A percentile compares a stretch with the other conserved stretches of the same genome.
Evolutionary conservation across 768 basidiomycete genomes (phyloP).

Genomic region (Pholiota molesta): DNA sequence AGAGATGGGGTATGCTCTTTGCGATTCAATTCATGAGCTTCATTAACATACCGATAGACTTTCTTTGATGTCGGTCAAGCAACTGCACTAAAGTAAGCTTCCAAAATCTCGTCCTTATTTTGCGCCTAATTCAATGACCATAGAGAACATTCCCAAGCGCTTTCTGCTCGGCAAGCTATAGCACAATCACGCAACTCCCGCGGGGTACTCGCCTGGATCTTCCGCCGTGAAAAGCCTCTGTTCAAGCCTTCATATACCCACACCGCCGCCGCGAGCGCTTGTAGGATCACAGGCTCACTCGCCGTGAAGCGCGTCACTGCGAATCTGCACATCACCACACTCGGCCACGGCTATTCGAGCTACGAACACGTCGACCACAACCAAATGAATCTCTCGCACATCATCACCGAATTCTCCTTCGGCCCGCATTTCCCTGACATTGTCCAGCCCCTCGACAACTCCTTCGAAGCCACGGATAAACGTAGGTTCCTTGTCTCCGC

Average conservation of each 20-base stretch:
- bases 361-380: conserved; percentile 86
- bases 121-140: conserved; percentile 2
- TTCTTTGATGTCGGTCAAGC: conserved; percentile 85
- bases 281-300: conserved; percentile 84
- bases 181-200: conserved; percentile 76
- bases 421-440: conserved; percentile 97
- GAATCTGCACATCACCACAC: conserved; percentile 92
- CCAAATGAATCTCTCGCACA: conserved; percentile 93
- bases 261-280: conserved; percentile 70
- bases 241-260: conserved; percentile 81
- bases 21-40: neutral
- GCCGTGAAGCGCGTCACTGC: conserved; percentile 89
- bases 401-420: conserved; percentile 96
- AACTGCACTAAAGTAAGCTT: conserved; percentile 59
- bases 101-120: neutral
- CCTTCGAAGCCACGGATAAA: conserved; percentile 77
- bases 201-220: conserved; percentile 66
- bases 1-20: conserved; percentile 75
- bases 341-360: conserved; percentile 94
- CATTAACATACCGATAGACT: conserved; percentile 44
- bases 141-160: conserved; percentile 64
- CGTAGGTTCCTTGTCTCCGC: conserved; percentile 32
- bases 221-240: conserved; percentile 42
- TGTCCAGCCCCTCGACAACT: conserved; percentile 90
- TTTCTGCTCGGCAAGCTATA: conserved; percentile 72